Evolutionary conservation across 1,139 yeast species (phyloP).

Genomic region (Sugiyamaella grinbergsii): DNA sequence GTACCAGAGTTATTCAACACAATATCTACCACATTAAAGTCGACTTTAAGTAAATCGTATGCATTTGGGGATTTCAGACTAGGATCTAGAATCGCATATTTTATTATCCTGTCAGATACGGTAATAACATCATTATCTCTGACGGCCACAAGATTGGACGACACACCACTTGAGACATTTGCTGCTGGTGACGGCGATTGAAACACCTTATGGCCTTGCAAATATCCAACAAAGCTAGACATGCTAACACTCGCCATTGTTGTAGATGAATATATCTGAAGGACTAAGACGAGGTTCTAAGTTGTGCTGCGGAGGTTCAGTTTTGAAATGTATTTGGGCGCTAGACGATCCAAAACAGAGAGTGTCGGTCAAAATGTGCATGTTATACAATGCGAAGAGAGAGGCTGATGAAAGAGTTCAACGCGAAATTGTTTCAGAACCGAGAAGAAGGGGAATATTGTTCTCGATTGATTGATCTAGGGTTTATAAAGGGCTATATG

Average conservation of each 20-base stretch:
- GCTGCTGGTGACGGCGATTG: neutral
- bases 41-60: constrained; percentile 36
- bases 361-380: too few species aligned
- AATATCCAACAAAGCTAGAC: neutral
- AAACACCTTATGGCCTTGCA: constrained; percentile 13
- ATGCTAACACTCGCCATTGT: constrained; percentile 3
- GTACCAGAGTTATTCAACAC: constrained; percentile 47
- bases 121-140: constrained; percentile 15
- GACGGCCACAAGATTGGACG: constrained; percentile 14
- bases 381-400: too few species aligned
- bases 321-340: too few species aligned
- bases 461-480: too few species aligned
- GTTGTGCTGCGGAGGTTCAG: too few species aligned
- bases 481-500: too few species aligned
- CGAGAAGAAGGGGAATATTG: too few species aligned
- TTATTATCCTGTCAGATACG: constrained; percentile 1
- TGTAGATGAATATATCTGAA: neutral
- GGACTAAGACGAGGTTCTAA: too few species aligned
- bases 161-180: neutral
- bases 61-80: neutral
- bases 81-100: constrained; percentile 13
- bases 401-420: too few species aligned
- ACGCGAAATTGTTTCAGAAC: too few species aligned
- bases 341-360: too few species aligned
- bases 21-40: constrained; percentile 38